Percentiles rank a stretch among this genome's conserved stretches.
phyloP scores from a whole-genome alignment of 139 green algal species.

The Haematococcus sp. region DNA sequence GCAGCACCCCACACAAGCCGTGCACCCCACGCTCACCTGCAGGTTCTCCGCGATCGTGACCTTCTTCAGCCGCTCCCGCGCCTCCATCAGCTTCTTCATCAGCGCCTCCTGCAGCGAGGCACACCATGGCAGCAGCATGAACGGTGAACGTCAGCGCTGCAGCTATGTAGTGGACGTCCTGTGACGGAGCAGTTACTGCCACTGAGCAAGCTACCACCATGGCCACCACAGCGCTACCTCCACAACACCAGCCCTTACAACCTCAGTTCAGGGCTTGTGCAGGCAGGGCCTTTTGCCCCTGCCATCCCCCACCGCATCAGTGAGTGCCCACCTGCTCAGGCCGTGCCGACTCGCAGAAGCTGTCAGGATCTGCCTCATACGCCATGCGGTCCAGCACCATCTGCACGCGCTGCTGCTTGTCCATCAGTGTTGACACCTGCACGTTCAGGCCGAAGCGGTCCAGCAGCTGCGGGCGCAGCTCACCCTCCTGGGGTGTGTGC shows the following conservation, averaged over 20 bases:
- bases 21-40: conserved; percentile 24
- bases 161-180: not conserved
- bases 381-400: conserved; percentile 84
- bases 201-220: no score
- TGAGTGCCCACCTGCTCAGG: no score
- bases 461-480: conserved; percentile 92
- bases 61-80: conserved; percentile 50
- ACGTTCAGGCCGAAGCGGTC: conserved; percentile 92
- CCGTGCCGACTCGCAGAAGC: conserved; percentile 37
- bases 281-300: no score
- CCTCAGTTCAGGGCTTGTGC: not conserved
- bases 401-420: conserved; percentile 68
- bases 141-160: not conserved
- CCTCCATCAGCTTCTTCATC: conserved; percentile 56
- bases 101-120: conserved; percentile 45
- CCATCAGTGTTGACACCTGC: conserved; percentile 73
- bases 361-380: conserved; percentile 79
- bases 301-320: no score
- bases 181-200: no score
- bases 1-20: no score
- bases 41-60: conserved; percentile 37
- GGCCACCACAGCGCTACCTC: no score
- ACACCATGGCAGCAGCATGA: not conserved
- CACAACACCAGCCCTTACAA: not conserved
- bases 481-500: conserved; percentile 80